Evolutionary conservation across 169 alveolate species (phyloP).

Genomic region (Toxoplasma gondii): DNA sequence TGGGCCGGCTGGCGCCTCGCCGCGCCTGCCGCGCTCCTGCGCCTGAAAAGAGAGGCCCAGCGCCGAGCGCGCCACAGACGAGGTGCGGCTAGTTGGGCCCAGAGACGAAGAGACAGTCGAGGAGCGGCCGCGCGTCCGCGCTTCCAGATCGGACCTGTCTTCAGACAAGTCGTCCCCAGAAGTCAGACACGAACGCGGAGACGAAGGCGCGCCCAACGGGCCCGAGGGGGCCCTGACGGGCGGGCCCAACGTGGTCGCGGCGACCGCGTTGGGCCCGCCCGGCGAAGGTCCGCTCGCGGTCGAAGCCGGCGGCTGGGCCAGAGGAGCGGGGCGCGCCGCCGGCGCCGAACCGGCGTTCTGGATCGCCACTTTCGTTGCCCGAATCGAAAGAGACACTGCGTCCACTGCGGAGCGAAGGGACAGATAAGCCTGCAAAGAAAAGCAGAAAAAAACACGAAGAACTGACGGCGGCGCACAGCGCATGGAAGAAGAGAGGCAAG

Average conservation of each 20-base stretch:
- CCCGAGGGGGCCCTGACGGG: background rate
- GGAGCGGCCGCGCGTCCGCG: background rate
- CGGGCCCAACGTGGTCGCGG: background rate
- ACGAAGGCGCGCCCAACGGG: background rate
- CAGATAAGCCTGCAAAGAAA: background rate
- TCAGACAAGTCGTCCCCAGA: conserved; percentile 1
- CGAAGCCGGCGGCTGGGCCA: background rate
- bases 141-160: background rate
- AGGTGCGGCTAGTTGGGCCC: background rate
- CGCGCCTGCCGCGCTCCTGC: background rate
- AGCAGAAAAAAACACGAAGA: background rate
- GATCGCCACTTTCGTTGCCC: background rate
- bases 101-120: background rate
- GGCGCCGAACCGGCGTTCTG: background rate
- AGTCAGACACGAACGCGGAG: background rate
- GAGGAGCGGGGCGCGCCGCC: background rate
- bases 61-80: background rate
- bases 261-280: background rate
- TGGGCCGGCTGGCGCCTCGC: background rate
- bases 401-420: background rate
- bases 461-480: background rate
- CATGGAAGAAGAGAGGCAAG: too few relatives aligned
- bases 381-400: background rate
- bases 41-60: background rate
- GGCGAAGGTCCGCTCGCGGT: background rate